phyloP scores from a whole-genome alignment of 2,329 filamentous ascomycete genomes.

The Alternaria ethzedia region DNA sequence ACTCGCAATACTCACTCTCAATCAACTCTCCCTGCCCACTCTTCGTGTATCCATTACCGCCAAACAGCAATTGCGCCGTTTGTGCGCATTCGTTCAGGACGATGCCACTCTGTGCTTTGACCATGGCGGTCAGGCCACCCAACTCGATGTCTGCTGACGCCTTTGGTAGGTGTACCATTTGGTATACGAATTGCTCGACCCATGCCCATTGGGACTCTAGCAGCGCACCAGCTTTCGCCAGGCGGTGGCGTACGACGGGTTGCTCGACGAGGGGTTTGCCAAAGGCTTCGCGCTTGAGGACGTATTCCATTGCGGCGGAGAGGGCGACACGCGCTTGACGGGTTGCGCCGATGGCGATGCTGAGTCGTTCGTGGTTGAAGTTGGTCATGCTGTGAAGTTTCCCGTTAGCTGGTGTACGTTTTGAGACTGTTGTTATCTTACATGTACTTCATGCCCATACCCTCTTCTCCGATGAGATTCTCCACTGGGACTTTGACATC shows the following conservation, averaged over 20 bases:
- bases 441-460: slow-evolving; percentile 74
- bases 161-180: slow-evolving; percentile 67
- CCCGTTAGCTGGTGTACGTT: neutral
- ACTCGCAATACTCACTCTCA: slow-evolving; percentile 62
- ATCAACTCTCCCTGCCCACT: slow-evolving; percentile 73
- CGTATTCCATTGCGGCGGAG: slow-evolving; percentile 66
- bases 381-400: slow-evolving; percentile 64
- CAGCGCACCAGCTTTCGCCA: slow-evolving; percentile 72
- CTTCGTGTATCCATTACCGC: slow-evolving; percentile 74
- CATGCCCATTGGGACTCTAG: slow-evolving; percentile 75
- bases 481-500: slow-evolving; percentile 74
- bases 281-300: slow-evolving; percentile 70
- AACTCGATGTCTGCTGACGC: slow-evolving; percentile 67
- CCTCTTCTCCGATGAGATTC: slow-evolving; percentile 74
- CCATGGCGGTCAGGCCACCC: slow-evolving; percentile 73
- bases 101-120: slow-evolving; percentile 75
- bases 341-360: slow-evolving; percentile 69
- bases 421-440: slow-evolving; percentile 3
- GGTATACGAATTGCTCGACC: slow-evolving; percentile 74
- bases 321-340: slow-evolving; percentile 68
- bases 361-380: slow-evolving; percentile 79
- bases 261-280: slow-evolving; percentile 74
- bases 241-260: slow-evolving; percentile 74
- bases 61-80: slow-evolving; percentile 73
- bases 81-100: slow-evolving; percentile 75